Conservation (phyloP, 73 alveolate species). For the Symbiodinium natans region DNA sequence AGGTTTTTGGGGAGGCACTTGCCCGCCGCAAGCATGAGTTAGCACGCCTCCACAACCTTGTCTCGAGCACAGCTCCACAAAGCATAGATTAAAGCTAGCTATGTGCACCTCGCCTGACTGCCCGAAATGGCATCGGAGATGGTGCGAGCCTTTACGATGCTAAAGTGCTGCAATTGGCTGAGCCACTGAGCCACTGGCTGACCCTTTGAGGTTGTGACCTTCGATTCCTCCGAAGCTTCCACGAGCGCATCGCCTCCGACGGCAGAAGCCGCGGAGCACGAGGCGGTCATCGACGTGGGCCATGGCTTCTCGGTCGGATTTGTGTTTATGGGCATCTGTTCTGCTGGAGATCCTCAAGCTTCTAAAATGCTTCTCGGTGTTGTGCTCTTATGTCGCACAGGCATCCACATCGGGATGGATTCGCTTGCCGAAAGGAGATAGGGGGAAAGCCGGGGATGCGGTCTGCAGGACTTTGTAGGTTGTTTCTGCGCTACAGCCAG, state of each 20-base stretch:
- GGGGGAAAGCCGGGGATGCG: not conserved
- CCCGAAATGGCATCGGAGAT: not conserved
- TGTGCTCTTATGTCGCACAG: not conserved
- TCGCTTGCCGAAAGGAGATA: conserved; percentile 6
- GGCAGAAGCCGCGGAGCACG: not conserved
- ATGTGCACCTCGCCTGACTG: not conserved
- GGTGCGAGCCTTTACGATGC: not conserved
- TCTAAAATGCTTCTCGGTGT: not conserved
- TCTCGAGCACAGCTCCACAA: too few species aligned
- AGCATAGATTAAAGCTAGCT: not conserved
- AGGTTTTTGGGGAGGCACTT: too few species aligned
- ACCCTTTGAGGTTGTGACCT: not conserved
- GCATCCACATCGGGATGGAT: not conserved
- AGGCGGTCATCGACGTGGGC: conserved; percentile 16
- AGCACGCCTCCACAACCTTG: too few species aligned
- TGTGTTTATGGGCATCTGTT: not conserved
- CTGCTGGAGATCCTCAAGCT: not conserved
- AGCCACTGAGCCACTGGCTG: not conserved
- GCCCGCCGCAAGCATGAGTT: too few species aligned
- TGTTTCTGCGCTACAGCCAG: too few species aligned
- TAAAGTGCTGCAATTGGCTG: not conserved
- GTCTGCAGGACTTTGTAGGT: not conserved
- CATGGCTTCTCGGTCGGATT: not conserved
- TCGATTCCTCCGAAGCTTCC: not conserved
- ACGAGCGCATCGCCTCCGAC: not conserved